These are phyloP conservation scores for Nicotiana otophora DNA, from an alignment of 257 asterid genomes.

Conservation along the genomic window DNA sequence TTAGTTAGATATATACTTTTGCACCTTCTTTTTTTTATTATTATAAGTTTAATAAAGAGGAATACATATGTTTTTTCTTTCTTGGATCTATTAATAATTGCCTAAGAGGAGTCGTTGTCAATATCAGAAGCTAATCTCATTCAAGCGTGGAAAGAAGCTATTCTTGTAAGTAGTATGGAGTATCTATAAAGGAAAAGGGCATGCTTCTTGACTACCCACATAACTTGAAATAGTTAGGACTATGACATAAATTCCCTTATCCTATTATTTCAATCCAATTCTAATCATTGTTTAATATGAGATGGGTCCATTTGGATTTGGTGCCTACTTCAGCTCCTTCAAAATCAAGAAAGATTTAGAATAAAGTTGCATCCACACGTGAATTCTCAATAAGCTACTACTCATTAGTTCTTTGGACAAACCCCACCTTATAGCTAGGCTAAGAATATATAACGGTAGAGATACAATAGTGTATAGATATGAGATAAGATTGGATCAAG, in stretches of 20 bases:
- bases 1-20: background rate
- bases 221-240: background rate
- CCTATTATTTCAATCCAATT: slow-evolving; percentile 6
- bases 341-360: slow-evolving; percentile 5
- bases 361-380: slow-evolving; percentile 7
- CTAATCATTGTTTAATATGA: background rate
- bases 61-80: background rate
- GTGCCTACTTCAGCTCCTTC: slow-evolving; percentile 16
- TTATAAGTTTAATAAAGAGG: background rate
- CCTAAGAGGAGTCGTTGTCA: background rate
- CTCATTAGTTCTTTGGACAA: background rate
- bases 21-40: background rate
- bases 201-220: slow-evolving; percentile 1
- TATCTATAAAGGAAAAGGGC: background rate
- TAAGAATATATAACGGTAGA: background rate
- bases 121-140: background rate
- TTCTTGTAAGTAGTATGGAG: background rate
- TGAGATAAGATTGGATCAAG: background rate
- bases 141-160: background rate
- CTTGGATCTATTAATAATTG: background rate
- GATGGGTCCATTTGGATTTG: slow-evolving; percentile 34
- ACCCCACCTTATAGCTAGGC: background rate
- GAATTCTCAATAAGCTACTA: background rate
- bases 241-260: slow-evolving; percentile 17
- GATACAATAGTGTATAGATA: background rate